Evolutionary conservation across 2,329 filamentous ascomycete genomes (phyloP).

Genomic region (Aureobasidium uvarum): DNA sequence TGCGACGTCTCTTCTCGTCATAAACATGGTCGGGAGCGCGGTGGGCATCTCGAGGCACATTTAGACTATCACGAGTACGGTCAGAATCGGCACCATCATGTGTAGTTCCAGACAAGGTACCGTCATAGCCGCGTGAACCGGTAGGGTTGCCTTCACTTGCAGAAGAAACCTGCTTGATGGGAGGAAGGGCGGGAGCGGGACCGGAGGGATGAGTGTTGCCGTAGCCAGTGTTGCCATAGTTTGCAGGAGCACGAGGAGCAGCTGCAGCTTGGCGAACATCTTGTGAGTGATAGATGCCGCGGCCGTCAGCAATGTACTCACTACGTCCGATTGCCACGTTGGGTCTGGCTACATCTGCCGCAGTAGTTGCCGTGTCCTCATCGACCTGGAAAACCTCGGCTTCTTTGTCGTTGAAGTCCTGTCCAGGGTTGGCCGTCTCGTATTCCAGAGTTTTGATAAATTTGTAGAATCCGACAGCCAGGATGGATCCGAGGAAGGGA

Average conservation of each 20-base stretch:
- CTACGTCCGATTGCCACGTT: slow-evolving; percentile 32
- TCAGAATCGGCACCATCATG: slow-evolving; percentile 24
- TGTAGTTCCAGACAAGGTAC: slow-evolving; percentile 22
- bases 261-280: slow-evolving; percentile 29
- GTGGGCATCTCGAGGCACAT: slow-evolving; percentile 22
- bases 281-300: slow-evolving; percentile 28
- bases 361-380: slow-evolving; percentile 40
- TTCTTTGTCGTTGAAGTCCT: slow-evolving; percentile 48
- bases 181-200: slow-evolving; percentile 6
- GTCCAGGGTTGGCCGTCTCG: slow-evolving; percentile 51
- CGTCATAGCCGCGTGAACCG: slow-evolving; percentile 6
- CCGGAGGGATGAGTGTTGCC: slow-evolving; percentile 12
- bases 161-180: neutral
- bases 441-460: slow-evolving; percentile 52
- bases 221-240: slow-evolving; percentile 24
- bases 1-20: slow-evolving; percentile 19
- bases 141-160: slow-evolving; percentile 1
- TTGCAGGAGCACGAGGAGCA: slow-evolving; percentile 28
- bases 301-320: slow-evolving; percentile 28
- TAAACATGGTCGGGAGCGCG: slow-evolving; percentile 23
- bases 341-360: slow-evolving; percentile 34
- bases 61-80: slow-evolving; percentile 24
- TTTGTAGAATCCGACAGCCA: slow-evolving; percentile 51
- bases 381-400: slow-evolving; percentile 40
- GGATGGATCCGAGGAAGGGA: slow-evolving; percentile 46